Conservation (phyloP, 106 monocot species). For the Platanthera guangdongensis region DNA sequence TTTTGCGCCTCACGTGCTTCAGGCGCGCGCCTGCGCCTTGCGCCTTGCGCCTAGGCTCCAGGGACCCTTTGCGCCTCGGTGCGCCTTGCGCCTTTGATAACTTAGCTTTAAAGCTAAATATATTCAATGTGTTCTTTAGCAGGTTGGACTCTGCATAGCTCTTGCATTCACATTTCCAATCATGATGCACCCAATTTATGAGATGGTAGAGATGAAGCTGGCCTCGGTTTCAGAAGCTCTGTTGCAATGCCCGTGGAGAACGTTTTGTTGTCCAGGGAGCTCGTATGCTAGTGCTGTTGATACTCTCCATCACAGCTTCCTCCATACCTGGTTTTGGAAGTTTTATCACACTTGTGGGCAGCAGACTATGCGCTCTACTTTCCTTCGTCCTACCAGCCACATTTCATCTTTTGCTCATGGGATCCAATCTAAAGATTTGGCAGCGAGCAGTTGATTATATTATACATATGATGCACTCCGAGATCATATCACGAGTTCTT, state of each 20-base stretch:
- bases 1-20: too few species aligned
- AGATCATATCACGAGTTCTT: slow-evolving; percentile 8
- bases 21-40: too few species aligned
- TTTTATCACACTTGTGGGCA: slow-evolving; percentile 78
- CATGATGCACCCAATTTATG: slow-evolving; percentile 98
- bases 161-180: slow-evolving; percentile 88
- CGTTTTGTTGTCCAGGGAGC: slow-evolving; percentile 33
- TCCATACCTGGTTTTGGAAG: slow-evolving; percentile 74
- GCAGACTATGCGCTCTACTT: slow-evolving; percentile 79
- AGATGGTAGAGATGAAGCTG: slow-evolving; percentile 64
- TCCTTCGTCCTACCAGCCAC: slow-evolving; percentile 78
- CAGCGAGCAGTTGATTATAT: slow-evolving; percentile 43
- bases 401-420: slow-evolving; percentile 69
- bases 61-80: too few species aligned
- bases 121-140: neutral
- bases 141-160: slow-evolving; percentile 88
- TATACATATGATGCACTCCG: slow-evolving; percentile 35
- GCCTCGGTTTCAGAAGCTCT: slow-evolving; percentile 44
- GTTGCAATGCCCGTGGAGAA: slow-evolving; percentile 23
- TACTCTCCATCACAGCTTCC: slow-evolving; percentile 45
- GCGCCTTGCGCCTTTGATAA: too few species aligned
- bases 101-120: neutral
- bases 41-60: too few species aligned
- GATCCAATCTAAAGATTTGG: slow-evolving; percentile 33
- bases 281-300: slow-evolving; percentile 32